Percentiles rank a stretch among this genome's conserved stretches.
Conservation (phyloP, 2,329 filamentous ascomycete species). For the Sporothrix humicola region DNA sequence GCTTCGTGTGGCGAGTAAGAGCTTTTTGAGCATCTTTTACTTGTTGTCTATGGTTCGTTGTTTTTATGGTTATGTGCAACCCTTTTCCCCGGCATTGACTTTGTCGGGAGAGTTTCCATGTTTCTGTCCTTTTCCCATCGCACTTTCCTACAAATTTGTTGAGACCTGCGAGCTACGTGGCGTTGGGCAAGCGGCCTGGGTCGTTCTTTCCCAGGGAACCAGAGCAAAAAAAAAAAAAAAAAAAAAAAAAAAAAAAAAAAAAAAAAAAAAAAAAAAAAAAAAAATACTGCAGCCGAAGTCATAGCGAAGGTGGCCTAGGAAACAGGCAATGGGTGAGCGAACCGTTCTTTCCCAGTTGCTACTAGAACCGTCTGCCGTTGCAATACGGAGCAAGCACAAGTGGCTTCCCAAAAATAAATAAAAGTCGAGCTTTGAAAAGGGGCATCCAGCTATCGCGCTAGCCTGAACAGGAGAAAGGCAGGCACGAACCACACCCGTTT, state of each 20-base stretch:
- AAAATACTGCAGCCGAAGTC: neutral
- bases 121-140: neutral
- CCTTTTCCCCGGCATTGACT: conserved; percentile 3
- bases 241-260: no score
- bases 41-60: neutral
- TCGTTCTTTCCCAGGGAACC: neutral
- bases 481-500: conserved; percentile 28
- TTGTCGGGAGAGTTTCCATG: conserved; percentile 14
- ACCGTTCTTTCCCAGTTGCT: neutral
- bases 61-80: neutral
- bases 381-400: neutral
- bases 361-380: neutral
- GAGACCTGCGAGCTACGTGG: neutral
- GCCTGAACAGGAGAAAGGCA: conserved; percentile 11
- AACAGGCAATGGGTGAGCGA: conserved; percentile 8
- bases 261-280: no score
- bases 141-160: neutral
- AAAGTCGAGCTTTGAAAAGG: conserved; percentile 11
- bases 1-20: conserved; percentile 11
- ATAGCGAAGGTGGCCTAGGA: neutral
- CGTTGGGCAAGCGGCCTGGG: neutral
- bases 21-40: neutral
- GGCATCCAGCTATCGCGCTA: neutral
- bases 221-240: no score
- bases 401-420: conserved; percentile 23